A percentile compares a stretch with the other conserved stretches of the same genome.
Conservation (phyloP, 2,329 filamentous ascomycete genomes). For the Neofusicoccum cordaticola region DNA sequence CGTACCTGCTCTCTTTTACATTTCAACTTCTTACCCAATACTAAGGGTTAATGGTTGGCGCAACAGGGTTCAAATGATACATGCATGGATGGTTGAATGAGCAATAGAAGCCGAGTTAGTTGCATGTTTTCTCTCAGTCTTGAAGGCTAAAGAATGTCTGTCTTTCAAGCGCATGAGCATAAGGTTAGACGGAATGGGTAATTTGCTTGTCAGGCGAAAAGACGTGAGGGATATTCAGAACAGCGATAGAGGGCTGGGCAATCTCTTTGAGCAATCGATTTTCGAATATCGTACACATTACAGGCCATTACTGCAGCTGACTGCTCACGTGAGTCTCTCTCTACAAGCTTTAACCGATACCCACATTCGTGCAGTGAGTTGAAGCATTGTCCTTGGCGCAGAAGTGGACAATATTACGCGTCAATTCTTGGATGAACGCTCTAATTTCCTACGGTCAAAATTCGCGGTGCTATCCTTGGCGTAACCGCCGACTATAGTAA, state of each 20-base stretch:
- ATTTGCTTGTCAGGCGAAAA: neutral
- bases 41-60: conserved; percentile 2
- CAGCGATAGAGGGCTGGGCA: neutral
- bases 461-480: neutral
- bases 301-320: too few species aligned
- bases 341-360: too few species aligned
- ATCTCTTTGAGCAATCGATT: neutral
- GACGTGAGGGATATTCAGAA: neutral
- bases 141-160: neutral
- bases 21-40: conserved; percentile 45
- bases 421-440: too few species aligned
- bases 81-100: neutral
- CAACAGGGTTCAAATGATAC: neutral
- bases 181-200: neutral
- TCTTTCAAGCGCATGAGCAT: neutral
- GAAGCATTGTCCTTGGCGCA: too few species aligned
- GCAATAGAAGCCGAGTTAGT: neutral
- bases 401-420: too few species aligned
- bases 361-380: too few species aligned
- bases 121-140: neutral
- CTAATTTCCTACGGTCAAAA: too few species aligned
- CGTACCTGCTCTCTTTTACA: conserved; percentile 42
- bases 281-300: too few species aligned
- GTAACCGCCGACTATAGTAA: neutral
- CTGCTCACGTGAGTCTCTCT: too few species aligned